Evolutionary conservation across 2,329 filamentous ascomycete species (phyloP), one percentile per base, ranked within the genome.

Genomic region (Coniochaeta pulveracea): DNA sequence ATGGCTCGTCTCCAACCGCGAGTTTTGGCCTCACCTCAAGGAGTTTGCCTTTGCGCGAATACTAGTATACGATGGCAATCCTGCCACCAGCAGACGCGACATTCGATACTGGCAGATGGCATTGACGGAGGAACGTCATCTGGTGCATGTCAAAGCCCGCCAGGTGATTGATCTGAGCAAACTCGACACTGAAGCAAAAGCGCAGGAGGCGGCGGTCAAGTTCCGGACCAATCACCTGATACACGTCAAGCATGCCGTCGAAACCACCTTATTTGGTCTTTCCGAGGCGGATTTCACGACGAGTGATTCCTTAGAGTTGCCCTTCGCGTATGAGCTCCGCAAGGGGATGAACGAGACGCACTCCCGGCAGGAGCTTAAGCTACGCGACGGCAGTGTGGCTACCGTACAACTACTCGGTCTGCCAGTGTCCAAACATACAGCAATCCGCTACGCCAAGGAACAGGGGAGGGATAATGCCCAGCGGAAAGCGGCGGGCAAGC

Each of bases 51-150:
- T 31, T 21, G 18, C 28, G n/a, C 9, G 3, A 12, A 12, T 31
- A n/a, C 11, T 31, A 5, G 28, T 31, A 6, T 31, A 31, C 28
- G 28, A 31, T 14, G 28, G 19, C 18, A 31, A 31, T 19, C 28
- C 28, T 8, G 22, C 12, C 10, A 31, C 28, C 4, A 21, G 18
- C 18, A 6, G 10, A 5, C 4, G 14, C 28, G 18, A 31, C 17
- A 11, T 12, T 21, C 12, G 12, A 11, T 31, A 19, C 18, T 31
- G 28, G 18, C 8, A 21, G 3, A 12, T 14, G 19, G 6, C 26
- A n/a, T 19, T 8, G 10, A 21, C 15, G 9, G 6, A 8, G 3
- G 3, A 31, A 19, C 18, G 28, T 12, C 17, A 21, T 19, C 16
- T 21, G 18, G 12, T 31, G 5, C 22, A 31, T 11, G 18, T 22